These are phyloP conservation scores for Pseudogymnoascus sp. DNA, from an alignment of 2,329 filamentous ascomycete genomes.

Conservation along the genomic window DNA sequence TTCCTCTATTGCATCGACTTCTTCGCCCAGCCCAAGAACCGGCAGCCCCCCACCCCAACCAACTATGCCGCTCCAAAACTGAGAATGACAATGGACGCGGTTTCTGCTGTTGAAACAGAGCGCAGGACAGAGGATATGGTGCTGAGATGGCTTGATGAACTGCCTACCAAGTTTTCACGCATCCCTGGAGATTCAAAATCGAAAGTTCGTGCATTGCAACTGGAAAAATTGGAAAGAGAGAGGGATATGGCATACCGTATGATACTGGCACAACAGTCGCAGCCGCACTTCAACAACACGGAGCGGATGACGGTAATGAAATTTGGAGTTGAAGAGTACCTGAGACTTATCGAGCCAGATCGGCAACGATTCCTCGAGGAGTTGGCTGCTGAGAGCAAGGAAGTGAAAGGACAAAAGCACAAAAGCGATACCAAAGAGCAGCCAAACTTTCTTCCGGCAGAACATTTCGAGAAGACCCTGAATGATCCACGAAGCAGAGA, in stretches of 20 bases:
- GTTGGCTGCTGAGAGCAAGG: not conserved
- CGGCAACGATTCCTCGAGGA: not conserved
- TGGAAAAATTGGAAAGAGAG: not conserved
- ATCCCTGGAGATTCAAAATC: not conserved
- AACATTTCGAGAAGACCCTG: not conserved
- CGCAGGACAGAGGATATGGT: not conserved
- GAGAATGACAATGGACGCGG: not conserved
- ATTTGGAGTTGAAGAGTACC: not conserved
- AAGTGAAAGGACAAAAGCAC: not conserved
- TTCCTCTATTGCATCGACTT: conserved; percentile 1
- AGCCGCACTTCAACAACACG: not conserved
- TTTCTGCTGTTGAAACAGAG: not conserved
- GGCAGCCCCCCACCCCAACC: not conserved
- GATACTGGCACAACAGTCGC: not conserved
- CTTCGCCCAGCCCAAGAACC: not conserved
- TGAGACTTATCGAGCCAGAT: not conserved
- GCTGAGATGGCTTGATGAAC: not conserved
- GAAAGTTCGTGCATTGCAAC: not conserved
- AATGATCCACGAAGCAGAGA: not conserved
- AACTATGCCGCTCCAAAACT: not conserved
- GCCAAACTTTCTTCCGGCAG: not conserved
- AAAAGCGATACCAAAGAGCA: not conserved
- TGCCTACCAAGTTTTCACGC: not conserved
- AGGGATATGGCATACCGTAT: not conserved
- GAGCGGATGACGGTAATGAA: not conserved